These are phyloP conservation scores for Erysimum cheiranthoides DNA, from an alignment of 345 rosid species.

Conservation along the genomic window DNA sequence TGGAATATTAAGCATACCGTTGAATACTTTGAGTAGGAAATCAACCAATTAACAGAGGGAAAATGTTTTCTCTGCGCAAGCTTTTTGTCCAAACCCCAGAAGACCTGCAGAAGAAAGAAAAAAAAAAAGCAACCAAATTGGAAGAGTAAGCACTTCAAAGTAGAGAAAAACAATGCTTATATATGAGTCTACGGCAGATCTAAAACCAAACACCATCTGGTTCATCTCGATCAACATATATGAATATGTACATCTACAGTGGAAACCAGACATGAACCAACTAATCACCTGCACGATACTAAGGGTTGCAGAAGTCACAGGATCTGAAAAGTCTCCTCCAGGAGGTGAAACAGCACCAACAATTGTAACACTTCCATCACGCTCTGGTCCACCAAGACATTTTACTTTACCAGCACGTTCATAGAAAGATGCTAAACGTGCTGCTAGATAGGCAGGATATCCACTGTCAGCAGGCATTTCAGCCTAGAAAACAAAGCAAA, in stretches of 20 bases:
- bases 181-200: not conserved
- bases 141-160: conserved; percentile 21
- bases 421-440: conserved; percentile 97
- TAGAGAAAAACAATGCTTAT: not conserved
- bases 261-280: conserved; percentile 16
- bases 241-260: not conserved
- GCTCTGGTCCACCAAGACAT: conserved; percentile 98
- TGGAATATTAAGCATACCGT: conserved; percentile 57
- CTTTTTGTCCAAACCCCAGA: conserved; percentile 99
- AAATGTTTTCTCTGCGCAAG: conserved; percentile 99
- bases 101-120: conserved; percentile 64
- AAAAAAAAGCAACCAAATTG: conserved; percentile 8
- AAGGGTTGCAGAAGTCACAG: conserved; percentile 99
- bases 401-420: conserved; percentile 99
- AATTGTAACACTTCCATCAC: conserved; percentile 98
- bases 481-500: conserved; percentile 64
- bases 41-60: conserved; percentile 99
- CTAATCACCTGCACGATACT: conserved; percentile 93
- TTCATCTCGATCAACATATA: conserved; percentile 13
- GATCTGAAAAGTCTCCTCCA: conserved; percentile 99
- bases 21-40: conserved; percentile 97
- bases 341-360: conserved; percentile 99
- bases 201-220: conserved; percentile 24
- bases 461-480: conserved; percentile 99
- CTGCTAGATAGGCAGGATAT: conserved; percentile 99